phyloP scores from a whole-genome alignment of 257 asterid genomes.

The Solanum neorickii region DNA sequence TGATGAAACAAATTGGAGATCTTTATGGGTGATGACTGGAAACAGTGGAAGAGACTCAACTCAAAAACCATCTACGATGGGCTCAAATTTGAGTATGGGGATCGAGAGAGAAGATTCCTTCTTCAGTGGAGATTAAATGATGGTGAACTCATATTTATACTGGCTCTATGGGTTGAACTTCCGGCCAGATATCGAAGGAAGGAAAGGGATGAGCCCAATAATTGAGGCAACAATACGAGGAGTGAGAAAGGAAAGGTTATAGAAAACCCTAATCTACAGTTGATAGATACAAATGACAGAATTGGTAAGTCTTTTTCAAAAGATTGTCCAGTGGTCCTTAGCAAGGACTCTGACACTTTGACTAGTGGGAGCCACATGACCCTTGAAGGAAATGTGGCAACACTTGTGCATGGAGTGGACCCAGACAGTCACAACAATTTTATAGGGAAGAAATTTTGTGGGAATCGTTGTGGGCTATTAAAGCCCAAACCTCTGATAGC shows the following conservation, averaged over 20 bases:
- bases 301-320: not conserved
- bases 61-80: not conserved
- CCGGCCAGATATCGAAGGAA: not conserved
- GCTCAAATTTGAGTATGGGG: not conserved
- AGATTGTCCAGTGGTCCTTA: not conserved
- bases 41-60: not conserved
- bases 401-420: not conserved
- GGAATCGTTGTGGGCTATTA: not conserved
- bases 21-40: not conserved
- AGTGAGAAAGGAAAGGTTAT: not conserved
- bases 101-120: not conserved
- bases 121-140: not conserved
- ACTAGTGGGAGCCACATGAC: not conserved
- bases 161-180: not conserved
- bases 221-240: not conserved
- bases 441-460: not conserved
- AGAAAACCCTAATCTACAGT: not conserved
- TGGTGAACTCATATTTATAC: not conserved
- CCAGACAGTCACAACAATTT: not conserved
- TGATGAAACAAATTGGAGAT: not conserved
- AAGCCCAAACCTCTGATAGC: not conserved
- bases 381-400: not conserved
- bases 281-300: not conserved
- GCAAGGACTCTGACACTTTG: not conserved
- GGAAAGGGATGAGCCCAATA: not conserved